Evolutionary conservation across 306 rosid species (phyloP), one percentile per base, ranked within the genome.

Genomic region (Sphenostylis stenocarpa): DNA sequence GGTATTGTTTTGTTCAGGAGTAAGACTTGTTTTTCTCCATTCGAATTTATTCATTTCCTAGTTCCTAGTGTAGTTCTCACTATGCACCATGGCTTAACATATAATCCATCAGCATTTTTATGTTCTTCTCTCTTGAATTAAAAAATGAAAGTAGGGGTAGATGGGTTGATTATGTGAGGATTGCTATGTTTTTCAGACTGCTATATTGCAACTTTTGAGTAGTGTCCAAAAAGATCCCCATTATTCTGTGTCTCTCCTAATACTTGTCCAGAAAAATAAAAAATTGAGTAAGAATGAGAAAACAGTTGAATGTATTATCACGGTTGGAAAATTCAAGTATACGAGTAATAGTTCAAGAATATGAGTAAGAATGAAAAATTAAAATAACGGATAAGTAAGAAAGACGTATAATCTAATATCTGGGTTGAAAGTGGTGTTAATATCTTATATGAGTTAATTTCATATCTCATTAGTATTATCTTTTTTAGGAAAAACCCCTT

Each of bases 1-100:
- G 87, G 87, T 84, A 80, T 17, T 67, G 53, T 63, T 14, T 44
- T 45, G 47, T 67, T 48, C 52, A 39, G 20, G 41, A 41, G 43
- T 38, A 51, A 51, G 24, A 29, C 26, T 56, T 24, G n/a, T 15
- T 3, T 14, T 31, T 10, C 3, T 0, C 8, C 38, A 52, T 7
- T 21, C 0, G 19, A 45, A 1, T 34, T 56, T 64, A 44, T 26
- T 65, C 72, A 44, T 53, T 65, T 28, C 56, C 72, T 67, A 15
- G 14, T 68, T 39, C 56, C 65, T 67, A 9, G 24, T 68, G 58
- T 49, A 34, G 41, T 70, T 43, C 41, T 58, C 23, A 36, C 52
- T 19, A 6, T 44, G 66, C 29, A 57, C 57, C 15, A 13, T 80
- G 49, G 26, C 3, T 24, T 52, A 53, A 17, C 7, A 6, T 64